A percentile compares a stretch with the other conserved stretches of the same genome.
Conservation (phyloP, 192 early-diverging fungal genomes). For the Rhizoclosmatium globosum region DNA sequence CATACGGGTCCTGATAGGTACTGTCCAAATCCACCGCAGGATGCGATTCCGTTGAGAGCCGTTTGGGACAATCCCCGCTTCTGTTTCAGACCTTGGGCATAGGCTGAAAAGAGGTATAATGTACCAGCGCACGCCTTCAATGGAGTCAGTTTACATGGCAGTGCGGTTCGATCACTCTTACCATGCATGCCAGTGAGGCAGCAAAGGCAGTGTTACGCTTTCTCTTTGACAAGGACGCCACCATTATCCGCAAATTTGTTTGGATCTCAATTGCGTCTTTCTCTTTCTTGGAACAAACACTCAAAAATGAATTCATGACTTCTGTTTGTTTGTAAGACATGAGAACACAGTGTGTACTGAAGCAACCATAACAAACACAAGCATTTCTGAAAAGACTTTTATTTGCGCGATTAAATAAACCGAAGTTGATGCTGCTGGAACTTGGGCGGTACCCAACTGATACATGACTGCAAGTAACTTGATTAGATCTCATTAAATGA, state of each 20-base stretch:
- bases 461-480: conserved; percentile 22
- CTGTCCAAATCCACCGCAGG: conserved; percentile 69
- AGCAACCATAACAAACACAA: too few relatives aligned
- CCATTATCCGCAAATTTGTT: too few relatives aligned
- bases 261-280: too few relatives aligned
- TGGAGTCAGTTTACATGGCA: not conserved
- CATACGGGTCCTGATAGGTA: conserved; percentile 72
- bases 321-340: too few relatives aligned
- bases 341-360: too few relatives aligned
- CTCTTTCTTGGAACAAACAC: too few relatives aligned
- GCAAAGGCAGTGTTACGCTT: conserved; percentile 38
- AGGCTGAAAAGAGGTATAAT: conserved; percentile 72
- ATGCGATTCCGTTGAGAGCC: conserved; percentile 70
- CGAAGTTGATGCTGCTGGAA: conserved; percentile 59
- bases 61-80: conserved; percentile 65
- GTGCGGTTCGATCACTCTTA: not conserved
- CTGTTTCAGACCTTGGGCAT: conserved; percentile 54
- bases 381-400: too few relatives aligned
- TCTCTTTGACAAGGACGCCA: too few relatives aligned
- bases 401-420: conserved; percentile 32
- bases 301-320: too few relatives aligned
- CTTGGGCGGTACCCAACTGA: conserved; percentile 61
- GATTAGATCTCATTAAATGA: not conserved
- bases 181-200: conserved; percentile 46
- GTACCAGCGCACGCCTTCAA: conserved; percentile 59